Conservation (phyloP, 1,284 basidiomycete species). For the Puccinia hordei region DNA sequence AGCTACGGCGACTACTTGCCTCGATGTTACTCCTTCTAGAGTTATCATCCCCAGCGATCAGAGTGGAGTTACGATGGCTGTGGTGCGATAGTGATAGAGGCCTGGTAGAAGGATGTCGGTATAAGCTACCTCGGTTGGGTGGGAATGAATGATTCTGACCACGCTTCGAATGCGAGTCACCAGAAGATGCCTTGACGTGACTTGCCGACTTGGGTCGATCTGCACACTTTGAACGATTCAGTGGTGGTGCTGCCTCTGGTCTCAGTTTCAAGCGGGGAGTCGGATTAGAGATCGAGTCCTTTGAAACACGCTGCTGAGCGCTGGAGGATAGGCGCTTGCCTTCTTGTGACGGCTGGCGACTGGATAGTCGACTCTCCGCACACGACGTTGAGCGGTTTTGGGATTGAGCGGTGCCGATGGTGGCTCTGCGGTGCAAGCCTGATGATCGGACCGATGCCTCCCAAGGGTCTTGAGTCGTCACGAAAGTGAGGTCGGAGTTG, state of each 20-base stretch:
- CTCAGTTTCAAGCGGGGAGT: background rate
- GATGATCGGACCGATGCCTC: background rate
- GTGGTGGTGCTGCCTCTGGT: background rate
- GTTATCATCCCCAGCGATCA: background rate
- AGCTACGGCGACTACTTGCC: background rate
- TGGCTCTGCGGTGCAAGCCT: background rate
- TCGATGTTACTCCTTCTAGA: background rate
- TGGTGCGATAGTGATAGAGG: constrained; percentile 5
- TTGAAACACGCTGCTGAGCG: background rate
- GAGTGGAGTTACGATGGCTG: background rate
- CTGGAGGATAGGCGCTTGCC: constrained; percentile 1
- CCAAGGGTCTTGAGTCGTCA: constrained; percentile 23
- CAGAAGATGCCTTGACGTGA: background rate
- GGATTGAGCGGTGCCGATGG: background rate
- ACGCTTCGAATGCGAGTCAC: constrained; percentile 3
- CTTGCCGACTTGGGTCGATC: constrained; percentile 6
- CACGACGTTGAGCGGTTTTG: background rate
- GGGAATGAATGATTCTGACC: background rate
- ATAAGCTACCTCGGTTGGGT: constrained; percentile 23
- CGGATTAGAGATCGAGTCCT: background rate
- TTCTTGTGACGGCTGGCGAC: background rate
- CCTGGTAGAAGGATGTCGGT: background rate
- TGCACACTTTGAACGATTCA: background rate
- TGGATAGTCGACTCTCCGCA: background rate
- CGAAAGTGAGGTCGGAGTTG: constrained; percentile 11